Evolutionary conservation across 2,329 filamentous ascomycete species (phyloP).

Genomic region (Aurifilum marmelostoma): DNA sequence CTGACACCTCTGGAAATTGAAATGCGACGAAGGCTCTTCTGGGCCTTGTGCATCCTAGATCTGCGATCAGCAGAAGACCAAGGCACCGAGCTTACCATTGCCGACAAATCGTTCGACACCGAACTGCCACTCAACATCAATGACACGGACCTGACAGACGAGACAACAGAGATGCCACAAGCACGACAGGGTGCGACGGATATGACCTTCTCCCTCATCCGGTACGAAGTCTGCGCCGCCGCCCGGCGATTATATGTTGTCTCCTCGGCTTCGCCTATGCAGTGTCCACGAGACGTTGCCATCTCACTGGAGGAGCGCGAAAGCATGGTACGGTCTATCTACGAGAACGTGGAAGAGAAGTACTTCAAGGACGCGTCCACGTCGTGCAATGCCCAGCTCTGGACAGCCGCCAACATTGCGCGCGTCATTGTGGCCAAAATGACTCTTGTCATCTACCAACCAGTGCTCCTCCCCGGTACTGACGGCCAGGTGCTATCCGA

Average conservation of each 20-base stretch:
- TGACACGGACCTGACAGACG: slow-evolving; percentile 53
- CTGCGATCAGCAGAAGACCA: slow-evolving; percentile 63
- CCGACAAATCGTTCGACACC: slow-evolving; percentile 54
- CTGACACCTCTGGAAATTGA: slow-evolving; percentile 64
- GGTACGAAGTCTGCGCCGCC: slow-evolving; percentile 48
- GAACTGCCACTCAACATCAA: slow-evolving; percentile 61
- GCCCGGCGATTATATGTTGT: slow-evolving; percentile 44
- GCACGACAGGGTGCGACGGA: slow-evolving; percentile 58
- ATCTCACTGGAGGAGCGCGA: slow-evolving; percentile 48
- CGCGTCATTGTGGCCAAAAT: slow-evolving; percentile 58
- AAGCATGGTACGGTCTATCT: slow-evolving; percentile 37
- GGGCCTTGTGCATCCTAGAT: slow-evolving; percentile 63
- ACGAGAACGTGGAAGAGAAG: slow-evolving; percentile 52
- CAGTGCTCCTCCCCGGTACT: slow-evolving; percentile 48
- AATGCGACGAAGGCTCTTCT: slow-evolving; percentile 65
- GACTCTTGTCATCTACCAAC: slow-evolving; percentile 58
- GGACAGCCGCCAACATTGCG: slow-evolving; percentile 52
- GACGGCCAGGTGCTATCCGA: slow-evolving; percentile 39
- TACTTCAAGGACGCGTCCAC: slow-evolving; percentile 57
- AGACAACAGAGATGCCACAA: slow-evolving; percentile 50
- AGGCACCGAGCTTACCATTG: slow-evolving; percentile 54
- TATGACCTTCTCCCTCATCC: slow-evolving; percentile 48
- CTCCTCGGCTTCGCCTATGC: slow-evolving; percentile 39
- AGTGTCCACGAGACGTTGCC: slow-evolving; percentile 37
- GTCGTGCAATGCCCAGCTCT: slow-evolving; percentile 50